Evolutionary conservation across 2,329 filamentous ascomycete species (phyloP), one percentile per base, ranked within the genome.

Genomic region (Pseudogymnoascus sp.): DNA sequence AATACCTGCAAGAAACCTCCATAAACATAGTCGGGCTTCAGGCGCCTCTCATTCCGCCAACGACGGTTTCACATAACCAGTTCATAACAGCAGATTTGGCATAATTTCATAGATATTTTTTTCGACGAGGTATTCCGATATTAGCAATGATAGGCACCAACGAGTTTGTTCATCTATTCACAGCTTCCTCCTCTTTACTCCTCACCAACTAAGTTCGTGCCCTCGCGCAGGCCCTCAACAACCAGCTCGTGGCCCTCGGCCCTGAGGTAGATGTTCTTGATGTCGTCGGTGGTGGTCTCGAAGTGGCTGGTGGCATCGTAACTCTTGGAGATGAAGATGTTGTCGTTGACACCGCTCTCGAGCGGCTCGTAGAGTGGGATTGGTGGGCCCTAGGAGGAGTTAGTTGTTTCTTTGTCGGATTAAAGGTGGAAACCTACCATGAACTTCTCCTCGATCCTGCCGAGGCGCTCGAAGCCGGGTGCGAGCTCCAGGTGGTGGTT

Each of bases 271-370:
- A 99, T 91, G 74, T 97, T 91, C 79, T 88, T 89, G 73, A 99
- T 92, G 76, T 99, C 93, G 75, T 97, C 94, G 78, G 82, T 84
- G 55, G 80, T 83, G 37, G 91, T 97, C 84, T 99, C 94, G 72
- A 99, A 99, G 82, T 99, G 94, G 75, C 90, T 96, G 67, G 90
- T 95, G 61, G 95, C 91, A 73, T 99, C 95, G 78, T 99, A 99
- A 80, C 91, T 96, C 86, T 95, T 97, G 72, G 92, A 96, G 74
- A 99, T 92, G 80, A 92, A 99, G 76, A 99, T 88, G 77, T 92
- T 92, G 80, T 97, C 92, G 69, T 87, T 89, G 69, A 80, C 81
- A 66, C 94, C 94, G 72, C 88, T 84, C 72, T 91, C 89, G 59
- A 93, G 75, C 21, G 94, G 95, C 78, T 96, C 92, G 76, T 97